phyloP scores from a whole-genome alignment of 257 asterid species.

The Rehmannia glutinosa region DNA sequence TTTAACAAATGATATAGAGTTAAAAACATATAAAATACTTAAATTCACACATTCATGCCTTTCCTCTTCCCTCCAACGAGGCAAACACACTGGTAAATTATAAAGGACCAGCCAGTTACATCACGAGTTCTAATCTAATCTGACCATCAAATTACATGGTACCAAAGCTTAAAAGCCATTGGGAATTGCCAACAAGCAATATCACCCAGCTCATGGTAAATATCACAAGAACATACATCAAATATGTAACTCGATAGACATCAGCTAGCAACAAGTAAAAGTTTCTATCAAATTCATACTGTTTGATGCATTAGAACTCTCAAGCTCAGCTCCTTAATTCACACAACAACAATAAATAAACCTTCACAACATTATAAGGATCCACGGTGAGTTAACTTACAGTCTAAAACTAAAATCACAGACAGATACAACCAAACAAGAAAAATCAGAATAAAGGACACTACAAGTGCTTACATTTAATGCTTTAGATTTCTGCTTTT shows the following conservation, averaged over 20 bases:
- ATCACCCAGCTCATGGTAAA: not conserved
- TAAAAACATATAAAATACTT: too few relatives aligned
- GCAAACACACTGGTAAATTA: too few relatives aligned
- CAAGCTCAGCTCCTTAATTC: slow-evolving; percentile 9
- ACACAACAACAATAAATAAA: not conserved
- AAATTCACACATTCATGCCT: too few relatives aligned
- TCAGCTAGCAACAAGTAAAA: not conserved
- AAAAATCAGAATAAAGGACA: slow-evolving; percentile 4
- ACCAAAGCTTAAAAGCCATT: not conserved
- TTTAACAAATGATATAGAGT: not conserved
- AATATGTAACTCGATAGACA: too few relatives aligned
- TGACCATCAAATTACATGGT: not conserved
- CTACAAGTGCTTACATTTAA: too few relatives aligned
- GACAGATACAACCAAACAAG: slow-evolving; percentile 6
- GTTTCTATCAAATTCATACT: not conserved
- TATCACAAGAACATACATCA: not conserved
- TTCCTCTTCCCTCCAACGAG: too few relatives aligned
- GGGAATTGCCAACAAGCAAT: not conserved
- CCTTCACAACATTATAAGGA: not conserved
- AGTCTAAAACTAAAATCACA: not conserved
- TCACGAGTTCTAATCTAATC: not conserved
- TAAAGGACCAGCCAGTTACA: not conserved
- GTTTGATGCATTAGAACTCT: not conserved
- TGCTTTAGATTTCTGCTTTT: too few relatives aligned
- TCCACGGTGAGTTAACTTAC: not conserved